phyloP scores from a whole-genome alignment of 176 grass and related monocot species.

The Oryza nivara region DNA sequence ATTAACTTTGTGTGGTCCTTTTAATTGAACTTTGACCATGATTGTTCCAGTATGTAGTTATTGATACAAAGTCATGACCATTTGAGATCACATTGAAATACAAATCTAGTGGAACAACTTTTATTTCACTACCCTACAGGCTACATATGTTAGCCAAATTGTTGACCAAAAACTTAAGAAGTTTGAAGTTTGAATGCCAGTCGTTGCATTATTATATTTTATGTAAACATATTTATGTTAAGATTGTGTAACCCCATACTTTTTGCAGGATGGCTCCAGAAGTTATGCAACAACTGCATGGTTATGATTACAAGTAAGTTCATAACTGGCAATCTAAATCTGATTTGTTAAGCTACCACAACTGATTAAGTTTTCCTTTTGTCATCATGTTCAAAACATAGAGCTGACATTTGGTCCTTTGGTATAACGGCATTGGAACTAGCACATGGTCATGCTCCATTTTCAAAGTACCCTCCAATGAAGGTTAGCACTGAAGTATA shows the following conservation, averaged over 20 bases:
- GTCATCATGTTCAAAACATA: conserved; percentile 47
- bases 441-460: conserved; percentile 97
- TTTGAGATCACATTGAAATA: background rate
- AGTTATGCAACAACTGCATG: conserved; percentile 99
- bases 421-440: conserved; percentile 96
- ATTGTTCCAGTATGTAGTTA: background rate
- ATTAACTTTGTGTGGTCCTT: background rate
- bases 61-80: background rate
- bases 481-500: conserved; percentile 53
- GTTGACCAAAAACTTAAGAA: background rate
- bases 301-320: conserved; percentile 98
- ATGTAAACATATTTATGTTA: conserved; percentile 35
- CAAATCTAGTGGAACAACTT: background rate
- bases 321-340: conserved; percentile 33
- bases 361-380: conserved; percentile 25
- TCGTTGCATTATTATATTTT: conserved; percentile 24
- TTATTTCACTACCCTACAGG: background rate
- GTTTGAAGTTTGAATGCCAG: background rate
- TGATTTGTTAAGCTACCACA: conserved; percentile 27
- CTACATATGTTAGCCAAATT: background rate
- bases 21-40: background rate
- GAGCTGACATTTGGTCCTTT: conserved; percentile 98
- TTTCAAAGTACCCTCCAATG: conserved; percentile 98
- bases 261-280: conserved; percentile 96
- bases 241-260: conserved; percentile 35